Evolutionary conservation across 257 asterid species (phyloP).

Genomic region (Solanum gracilifrons): DNA sequence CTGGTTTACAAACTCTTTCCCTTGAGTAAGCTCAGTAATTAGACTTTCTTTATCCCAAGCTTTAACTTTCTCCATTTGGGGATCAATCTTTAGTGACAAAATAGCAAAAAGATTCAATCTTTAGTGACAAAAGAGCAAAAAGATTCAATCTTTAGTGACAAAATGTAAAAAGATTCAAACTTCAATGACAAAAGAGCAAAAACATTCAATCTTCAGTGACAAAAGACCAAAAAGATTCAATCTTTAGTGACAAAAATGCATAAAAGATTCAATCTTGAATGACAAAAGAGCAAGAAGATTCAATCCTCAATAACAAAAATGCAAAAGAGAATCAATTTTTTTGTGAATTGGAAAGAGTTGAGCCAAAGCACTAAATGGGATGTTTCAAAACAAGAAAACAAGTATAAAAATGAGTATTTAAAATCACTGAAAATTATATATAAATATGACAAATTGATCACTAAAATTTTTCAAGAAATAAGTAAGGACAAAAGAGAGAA

Average conservation of each 20-base stretch:
- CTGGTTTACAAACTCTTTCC: conserved; percentile 46
- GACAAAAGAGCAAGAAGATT: neutral
- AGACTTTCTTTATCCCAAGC: conserved; percentile 15
- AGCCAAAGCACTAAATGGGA: neutral
- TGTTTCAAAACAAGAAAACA: neutral
- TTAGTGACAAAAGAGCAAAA: neutral
- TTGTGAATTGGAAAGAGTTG: neutral
- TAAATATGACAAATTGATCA: neutral
- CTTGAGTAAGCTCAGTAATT: conserved; percentile 41
- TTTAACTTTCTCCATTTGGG: conserved; percentile 34
- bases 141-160: neutral
- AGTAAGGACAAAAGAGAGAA: neutral
- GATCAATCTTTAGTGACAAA: neutral
- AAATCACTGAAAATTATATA: neutral
- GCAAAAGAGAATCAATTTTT: neutral
- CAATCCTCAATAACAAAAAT: neutral
- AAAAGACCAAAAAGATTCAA: neutral
- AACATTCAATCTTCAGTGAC: neutral
- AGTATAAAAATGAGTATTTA: neutral
- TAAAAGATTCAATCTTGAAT: neutral
- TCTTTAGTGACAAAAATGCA: neutral
- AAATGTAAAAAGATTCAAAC: neutral
- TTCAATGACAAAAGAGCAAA: neutral
- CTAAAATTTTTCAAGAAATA: neutral
- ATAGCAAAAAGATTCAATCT: neutral